These are phyloP conservation scores for Wilcoxina mikolae DNA, from an alignment of 495 filamentous ascomycete genomes.

Conservation along the genomic window DNA sequence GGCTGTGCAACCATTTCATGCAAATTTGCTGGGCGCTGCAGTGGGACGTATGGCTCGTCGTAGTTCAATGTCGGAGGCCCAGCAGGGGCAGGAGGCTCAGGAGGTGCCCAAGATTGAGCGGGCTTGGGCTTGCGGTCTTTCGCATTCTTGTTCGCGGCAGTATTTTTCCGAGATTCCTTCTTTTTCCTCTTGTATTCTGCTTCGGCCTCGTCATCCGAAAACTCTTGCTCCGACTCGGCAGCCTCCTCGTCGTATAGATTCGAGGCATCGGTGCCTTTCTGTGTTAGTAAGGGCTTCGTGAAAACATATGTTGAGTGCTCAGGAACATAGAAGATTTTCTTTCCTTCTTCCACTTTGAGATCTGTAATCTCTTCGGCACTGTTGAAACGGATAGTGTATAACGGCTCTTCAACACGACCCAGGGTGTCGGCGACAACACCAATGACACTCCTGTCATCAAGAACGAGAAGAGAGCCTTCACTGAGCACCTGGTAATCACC, in stretches of 20 bases:
- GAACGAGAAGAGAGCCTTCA: conserved; percentile 64
- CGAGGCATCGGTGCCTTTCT: conserved; percentile 81
- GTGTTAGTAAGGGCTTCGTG: conserved; percentile 56
- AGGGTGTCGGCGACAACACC: conserved; percentile 69
- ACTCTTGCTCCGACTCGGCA: conserved; percentile 72
- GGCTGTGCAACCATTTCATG: conserved; percentile 36
- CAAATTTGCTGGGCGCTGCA: conserved; percentile 27
- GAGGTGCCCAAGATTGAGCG: conserved; percentile 11
- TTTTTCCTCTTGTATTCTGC: conserved; percentile 59
- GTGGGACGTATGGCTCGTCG: conserved; percentile 26
- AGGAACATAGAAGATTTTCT: conserved; percentile 60
- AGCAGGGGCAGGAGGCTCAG: not conserved
- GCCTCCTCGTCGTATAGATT: conserved; percentile 89
- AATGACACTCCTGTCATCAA: conserved; percentile 56
- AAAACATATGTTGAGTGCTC: conserved; percentile 65
- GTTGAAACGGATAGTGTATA: conserved; percentile 62
- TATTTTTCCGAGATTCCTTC: conserved; percentile 41
- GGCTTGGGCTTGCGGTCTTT: conserved; percentile 31
- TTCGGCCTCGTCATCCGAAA: conserved; percentile 91
- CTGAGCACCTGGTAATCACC: conserved; percentile 76
- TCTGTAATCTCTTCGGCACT: conserved; percentile 50
- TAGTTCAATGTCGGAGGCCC: conserved; percentile 2
- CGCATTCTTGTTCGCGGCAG: conserved; percentile 21
- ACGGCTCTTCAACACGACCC: conserved; percentile 64
- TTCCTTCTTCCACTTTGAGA: conserved; percentile 47